Evolutionary conservation across 148 eudicot genomes (phyloP).

Genomic region (Chenopodium quinoa): DNA sequence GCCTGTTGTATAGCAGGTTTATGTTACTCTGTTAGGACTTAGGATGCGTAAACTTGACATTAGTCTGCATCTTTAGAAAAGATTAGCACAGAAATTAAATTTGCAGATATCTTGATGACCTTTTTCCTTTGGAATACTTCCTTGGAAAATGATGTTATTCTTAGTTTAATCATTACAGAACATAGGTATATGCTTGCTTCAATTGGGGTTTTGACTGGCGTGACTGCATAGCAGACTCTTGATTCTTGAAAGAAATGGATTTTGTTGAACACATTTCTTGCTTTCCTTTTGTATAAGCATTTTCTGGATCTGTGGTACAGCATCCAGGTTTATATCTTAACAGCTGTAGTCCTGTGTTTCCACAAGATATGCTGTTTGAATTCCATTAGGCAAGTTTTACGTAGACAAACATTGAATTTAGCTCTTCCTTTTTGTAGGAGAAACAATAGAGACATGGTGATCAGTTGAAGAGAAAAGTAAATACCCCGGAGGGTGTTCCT

Average conservation of each 20-base stretch:
- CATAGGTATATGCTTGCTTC: neutral
- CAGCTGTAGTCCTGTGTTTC: neutral
- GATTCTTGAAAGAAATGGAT: neutral
- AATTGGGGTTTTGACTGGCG: neutral
- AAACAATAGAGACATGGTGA: conserved; percentile 65
- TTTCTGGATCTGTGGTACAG: neutral
- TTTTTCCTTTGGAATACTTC: neutral
- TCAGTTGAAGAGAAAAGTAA: conserved; percentile 64
- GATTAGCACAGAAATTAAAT: neutral
- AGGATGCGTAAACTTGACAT: neutral
- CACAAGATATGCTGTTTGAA: neutral
- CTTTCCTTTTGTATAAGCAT: too few relatives aligned
- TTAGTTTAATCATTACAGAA: neutral
- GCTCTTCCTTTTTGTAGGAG: conserved; percentile 54
- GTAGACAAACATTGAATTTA: neutral
- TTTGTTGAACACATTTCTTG: neutral
- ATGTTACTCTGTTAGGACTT: neutral
- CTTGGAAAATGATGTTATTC: neutral
- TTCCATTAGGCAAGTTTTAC: neutral
- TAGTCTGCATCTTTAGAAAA: neutral
- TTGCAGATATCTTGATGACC: conserved; percentile 6
- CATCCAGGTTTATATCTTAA: neutral
- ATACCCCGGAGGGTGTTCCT: conserved; percentile 83
- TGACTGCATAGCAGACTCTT: neutral
- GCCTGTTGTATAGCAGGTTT: neutral